Evolutionary conservation across 2,329 filamentous ascomycete species (phyloP), one percentile per base, ranked within the genome.

Genomic region (Atkinsonella hypoxylon): DNA sequence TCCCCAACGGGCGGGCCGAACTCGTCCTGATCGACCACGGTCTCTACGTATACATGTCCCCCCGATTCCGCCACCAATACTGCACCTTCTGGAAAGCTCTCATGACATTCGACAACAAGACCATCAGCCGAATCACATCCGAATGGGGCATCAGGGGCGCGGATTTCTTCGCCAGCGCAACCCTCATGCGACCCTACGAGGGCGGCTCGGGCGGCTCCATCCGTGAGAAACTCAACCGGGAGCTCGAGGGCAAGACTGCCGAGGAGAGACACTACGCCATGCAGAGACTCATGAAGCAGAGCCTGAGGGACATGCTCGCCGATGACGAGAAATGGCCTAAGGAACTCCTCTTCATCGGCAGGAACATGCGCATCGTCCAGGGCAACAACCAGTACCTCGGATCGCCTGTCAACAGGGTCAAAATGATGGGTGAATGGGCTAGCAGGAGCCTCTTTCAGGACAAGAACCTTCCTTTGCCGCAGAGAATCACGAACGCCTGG

Each of bases 11-110:
- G n/a, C 77, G 81, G 42, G 78, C 91, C 1, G 89, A 98, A 70
- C 77, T 98, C 31, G 91, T 97, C 1, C 82, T 98, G 36, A 95
- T 98, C 63, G 93, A 98, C 67, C 93, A 98, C 67, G 93, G 93
- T 0, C 80, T 98, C 6, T 98, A 98, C 70, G 88, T 97, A 51
- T 85, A 87, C 66, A 93, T 97, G 87, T 75, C 80, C 22, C 83
- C 86, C 1, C 73, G 80, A 53, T 95, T 97, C 70, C 80, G 89
- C 11, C 83, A 85, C 61, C 81, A 97, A 65, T 97, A 97, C 66
- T 82, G 83, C 17, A 73, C 80, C 4, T 93, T 98, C 71, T 98
- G 93, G 93, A 95, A 94, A 67, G 83, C 86, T 0, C 79, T 98
- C 11, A 82, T 97, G 73, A 89, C 89, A 0, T 93, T 97, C 58